A percentile compares a stretch with the other conserved stretches of the same genome.
These are phyloP conservation scores for Solanum chilense DNA, from an alignment of 257 asterid genomes.

Conservation along the genomic window DNA sequence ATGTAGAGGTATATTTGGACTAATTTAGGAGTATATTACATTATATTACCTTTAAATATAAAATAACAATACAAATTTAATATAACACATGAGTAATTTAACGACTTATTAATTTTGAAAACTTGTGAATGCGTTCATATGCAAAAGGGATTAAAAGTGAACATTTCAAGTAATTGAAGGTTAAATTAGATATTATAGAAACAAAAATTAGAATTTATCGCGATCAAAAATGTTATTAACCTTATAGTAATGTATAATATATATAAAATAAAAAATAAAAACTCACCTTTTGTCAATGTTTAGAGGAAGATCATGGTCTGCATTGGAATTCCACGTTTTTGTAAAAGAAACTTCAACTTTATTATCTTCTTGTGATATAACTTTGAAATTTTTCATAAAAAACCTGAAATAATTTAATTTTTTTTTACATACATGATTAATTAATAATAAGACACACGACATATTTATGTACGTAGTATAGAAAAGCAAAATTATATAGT, in stretches of 20 bases:
- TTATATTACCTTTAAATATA: background rate
- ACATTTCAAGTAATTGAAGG: background rate
- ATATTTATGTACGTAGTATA: background rate
- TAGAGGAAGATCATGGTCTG: slow-evolving; percentile 18
- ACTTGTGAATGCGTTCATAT: background rate
- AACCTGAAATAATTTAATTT: slow-evolving; percentile 2
- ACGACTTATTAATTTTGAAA: background rate
- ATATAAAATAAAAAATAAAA: background rate
- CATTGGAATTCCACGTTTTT: slow-evolving; percentile 25
- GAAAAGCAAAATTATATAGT: background rate
- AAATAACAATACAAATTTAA: background rate
- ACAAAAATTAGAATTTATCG: background rate
- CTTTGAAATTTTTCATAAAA: slow-evolving; percentile 19
- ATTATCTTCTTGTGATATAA: slow-evolving; percentile 18
- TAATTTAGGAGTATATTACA: background rate
- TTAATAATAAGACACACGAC: background rate
- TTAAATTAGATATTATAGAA: background rate
- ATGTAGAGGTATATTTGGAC: background rate
- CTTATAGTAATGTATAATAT: background rate
- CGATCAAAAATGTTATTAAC: background rate
- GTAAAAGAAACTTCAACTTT: slow-evolving; percentile 61
- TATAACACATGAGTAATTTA: background rate
- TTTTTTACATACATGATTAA: background rate
- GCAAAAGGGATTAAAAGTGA: background rate
- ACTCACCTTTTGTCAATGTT: slow-evolving; percentile 39